Conservation (phyloP, 2,329 filamentous ascomycete genomes). For the Falciphora oryzae region DNA sequence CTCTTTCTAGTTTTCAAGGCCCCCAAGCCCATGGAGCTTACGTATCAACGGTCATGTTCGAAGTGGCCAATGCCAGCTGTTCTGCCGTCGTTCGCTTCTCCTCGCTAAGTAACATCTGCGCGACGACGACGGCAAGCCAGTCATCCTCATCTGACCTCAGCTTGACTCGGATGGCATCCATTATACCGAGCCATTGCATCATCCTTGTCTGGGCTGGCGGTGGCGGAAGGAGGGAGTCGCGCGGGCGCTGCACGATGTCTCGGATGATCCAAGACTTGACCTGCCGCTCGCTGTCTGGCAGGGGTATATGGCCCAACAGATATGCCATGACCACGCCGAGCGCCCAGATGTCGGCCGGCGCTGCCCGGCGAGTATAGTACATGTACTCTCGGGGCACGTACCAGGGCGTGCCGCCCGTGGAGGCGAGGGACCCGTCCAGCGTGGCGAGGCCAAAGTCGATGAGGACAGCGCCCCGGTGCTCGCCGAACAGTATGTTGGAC, state of each 20-base stretch:
- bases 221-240: background rate
- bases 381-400: slow-evolving; percentile 1
- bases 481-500: slow-evolving; percentile 1
- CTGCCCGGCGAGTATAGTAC: background rate
- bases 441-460: slow-evolving; percentile 9
- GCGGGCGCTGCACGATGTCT: background rate
- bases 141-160: background rate
- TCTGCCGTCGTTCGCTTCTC: background rate
- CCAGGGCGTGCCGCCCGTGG: slow-evolving; percentile 5
- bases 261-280: background rate
- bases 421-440: background rate
- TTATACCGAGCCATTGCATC: background rate
- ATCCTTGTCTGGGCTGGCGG: background rate
- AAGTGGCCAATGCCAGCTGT: background rate
- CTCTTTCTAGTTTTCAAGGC: no score
- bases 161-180: background rate
- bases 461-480: background rate
- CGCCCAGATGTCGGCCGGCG: slow-evolving; percentile 3
- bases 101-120: background rate
- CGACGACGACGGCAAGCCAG: background rate
- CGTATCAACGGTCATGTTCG: no score
- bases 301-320: background rate
- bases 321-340: background rate
- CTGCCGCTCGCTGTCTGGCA: slow-evolving; percentile 1
- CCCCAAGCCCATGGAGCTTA: no score